Evolutionary conservation across 768 basidiomycete genomes (phyloP), one percentile per base, ranked within the genome.

Genomic region (Hericium coralloides): DNA sequence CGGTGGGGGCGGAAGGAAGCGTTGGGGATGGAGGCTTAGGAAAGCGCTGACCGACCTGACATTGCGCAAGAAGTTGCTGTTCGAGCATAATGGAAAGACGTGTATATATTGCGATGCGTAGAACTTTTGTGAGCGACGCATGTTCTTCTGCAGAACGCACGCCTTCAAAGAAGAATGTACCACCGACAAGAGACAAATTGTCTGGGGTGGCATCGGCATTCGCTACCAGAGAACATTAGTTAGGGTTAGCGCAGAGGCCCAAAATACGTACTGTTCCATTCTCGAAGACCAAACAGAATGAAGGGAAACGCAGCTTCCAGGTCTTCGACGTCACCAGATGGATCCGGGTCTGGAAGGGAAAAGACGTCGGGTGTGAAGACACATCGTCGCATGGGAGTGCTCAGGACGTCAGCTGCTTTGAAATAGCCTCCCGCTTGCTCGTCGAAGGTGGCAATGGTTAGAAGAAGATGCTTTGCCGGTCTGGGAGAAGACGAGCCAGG

Each of bases 31-130:
- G 67, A 67, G 57, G 68, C 64, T 66, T 65, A 6, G 77, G 75
- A 54, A 74, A 78, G 36, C 67, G 70, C 37, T 85, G 67, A 6
- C 68, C 65, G n/a, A 84, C 74, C 51, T 75, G 68, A 0, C 77
- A 81, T 65, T 83, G 74, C 4, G 69, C 55, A 31, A 86, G 73
- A 6, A 84, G 66, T 39, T 78, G 74, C 63, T 85, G 83, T 63
- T 87, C 85, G 15, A 87, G 77, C 4, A 82, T 58, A 38, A 84
- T 73, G 1, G 83, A 81, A 1, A 84, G 73, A 61, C 83, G 79
- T 12, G 75, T 65, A 64, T 81, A 85, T 17, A 81, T 69, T 0
- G 77, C 63, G 9, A 86, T 60, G 15, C 79, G 76, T 17, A 89
- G 78, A 17, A 79, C 69, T 45, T 72, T 74, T 50, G 68, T 66